These are phyloP conservation scores for Dalbergia cochinchinensis DNA, from an alignment of 306 rosid genomes.

Conservation along the genomic window DNA sequence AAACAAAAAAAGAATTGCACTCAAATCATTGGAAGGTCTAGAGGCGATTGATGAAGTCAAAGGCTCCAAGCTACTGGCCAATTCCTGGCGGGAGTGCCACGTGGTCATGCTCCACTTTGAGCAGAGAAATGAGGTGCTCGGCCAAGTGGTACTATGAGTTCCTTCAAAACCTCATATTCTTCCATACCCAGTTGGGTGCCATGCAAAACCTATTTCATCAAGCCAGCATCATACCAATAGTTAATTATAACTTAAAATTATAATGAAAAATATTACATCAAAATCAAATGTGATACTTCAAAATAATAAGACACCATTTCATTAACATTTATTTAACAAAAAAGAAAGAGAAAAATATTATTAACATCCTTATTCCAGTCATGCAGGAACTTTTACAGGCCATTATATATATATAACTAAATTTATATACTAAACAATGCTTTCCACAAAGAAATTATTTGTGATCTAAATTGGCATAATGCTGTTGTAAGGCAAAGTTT, in stretches of 20 bases:
- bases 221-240: conserved; percentile 43
- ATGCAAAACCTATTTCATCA: conserved; percentile 71
- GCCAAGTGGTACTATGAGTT: conserved; percentile 84
- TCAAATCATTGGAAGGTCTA: background rate
- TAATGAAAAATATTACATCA: conserved; percentile 4
- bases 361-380: conserved; percentile 20
- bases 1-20: background rate
- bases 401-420: no score
- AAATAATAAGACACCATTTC: conserved; percentile 11
- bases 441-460: no score
- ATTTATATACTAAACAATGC: no score
- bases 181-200: conserved; percentile 69
- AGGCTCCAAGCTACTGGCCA: background rate
- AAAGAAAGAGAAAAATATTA: no score
- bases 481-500: background rate
- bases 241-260: background rate
- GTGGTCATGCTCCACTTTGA: conserved; percentile 75
- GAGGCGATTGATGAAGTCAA: background rate
- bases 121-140: conserved; percentile 76
- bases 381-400: no score
- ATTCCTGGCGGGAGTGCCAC: background rate
- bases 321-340: no score
- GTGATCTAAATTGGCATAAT: background rate
- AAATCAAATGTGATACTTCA: background rate
- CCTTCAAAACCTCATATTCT: conserved; percentile 82